Evolutionary conservation across 805 yeast species (phyloP).

Genomic region (Cyberlindnera mycetangii): DNA sequence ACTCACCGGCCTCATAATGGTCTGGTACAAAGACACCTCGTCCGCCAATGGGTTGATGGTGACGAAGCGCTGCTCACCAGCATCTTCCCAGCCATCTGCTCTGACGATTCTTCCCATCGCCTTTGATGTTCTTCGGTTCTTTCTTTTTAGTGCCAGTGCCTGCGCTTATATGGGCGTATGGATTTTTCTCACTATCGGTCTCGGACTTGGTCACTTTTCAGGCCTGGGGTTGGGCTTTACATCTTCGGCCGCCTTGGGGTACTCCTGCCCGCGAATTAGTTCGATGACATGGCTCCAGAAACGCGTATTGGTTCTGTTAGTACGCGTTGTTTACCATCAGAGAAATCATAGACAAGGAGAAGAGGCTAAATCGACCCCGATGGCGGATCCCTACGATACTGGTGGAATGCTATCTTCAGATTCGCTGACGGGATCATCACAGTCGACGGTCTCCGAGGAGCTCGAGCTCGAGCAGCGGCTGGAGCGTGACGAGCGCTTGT

Average conservation of each 20-base stretch:
- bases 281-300: too few species aligned
- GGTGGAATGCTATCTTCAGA: not conserved
- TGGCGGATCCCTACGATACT: slow-evolving; percentile 2
- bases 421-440: not conserved
- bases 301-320: not conserved
- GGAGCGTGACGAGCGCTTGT: slow-evolving; percentile 9
- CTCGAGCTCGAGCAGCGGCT: not conserved
- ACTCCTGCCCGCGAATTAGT: too few species aligned
- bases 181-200: too few species aligned
- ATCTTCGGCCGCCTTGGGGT: too few species aligned
- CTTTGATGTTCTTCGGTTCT: not conserved
- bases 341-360: too few species aligned
- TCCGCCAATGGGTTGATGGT: slow-evolving; percentile 69
- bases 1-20: slow-evolving; percentile 36
- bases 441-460: slow-evolving; percentile 7
- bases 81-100: slow-evolving; percentile 28
- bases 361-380: not conserved
- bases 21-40: slow-evolving; percentile 65
- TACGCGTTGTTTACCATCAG: too few species aligned
- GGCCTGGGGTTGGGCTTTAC: too few species aligned
- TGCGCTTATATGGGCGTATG: too few species aligned
- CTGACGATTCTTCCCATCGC: slow-evolving; percentile 30
- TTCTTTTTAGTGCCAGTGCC: too few species aligned
- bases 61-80: slow-evolving; percentile 23
- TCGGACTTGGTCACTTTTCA: too few species aligned